Percentiles rank a stretch among this genome's conserved stretches.
phyloP scores from a whole-genome alignment of 495 filamentous ascomycete genomes.

The Tuber borchii region DNA sequence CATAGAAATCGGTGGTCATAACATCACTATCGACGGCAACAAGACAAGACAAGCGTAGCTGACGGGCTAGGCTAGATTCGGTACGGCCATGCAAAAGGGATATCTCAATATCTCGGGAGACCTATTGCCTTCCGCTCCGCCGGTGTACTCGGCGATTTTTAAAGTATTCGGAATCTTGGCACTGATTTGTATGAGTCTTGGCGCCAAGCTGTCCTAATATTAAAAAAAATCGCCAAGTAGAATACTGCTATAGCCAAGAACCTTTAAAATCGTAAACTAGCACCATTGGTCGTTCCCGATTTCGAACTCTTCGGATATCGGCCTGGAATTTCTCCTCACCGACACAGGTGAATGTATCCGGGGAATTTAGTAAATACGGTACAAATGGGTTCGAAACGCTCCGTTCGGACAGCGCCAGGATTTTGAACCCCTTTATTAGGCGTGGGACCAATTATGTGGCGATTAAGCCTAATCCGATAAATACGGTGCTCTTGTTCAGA shows the following conservation, averaged over 20 bases:
- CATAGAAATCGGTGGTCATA: conserved; percentile 45
- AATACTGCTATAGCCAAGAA: conserved; percentile 13
- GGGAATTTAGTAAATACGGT: conserved; percentile 20
- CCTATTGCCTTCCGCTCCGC: neutral
- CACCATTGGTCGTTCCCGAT: conserved; percentile 22
- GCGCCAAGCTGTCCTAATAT: no score
- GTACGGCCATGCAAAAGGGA: conserved; percentile 23
- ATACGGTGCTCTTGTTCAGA: no score
- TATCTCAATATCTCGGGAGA: conserved; percentile 12
- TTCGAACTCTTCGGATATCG: conserved; percentile 13
- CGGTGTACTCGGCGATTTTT: no score
- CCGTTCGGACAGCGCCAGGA: no score
- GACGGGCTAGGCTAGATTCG: conserved; percentile 28
- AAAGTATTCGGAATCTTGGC: no score
- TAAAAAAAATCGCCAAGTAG: no score
- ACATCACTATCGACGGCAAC: conserved; percentile 24
- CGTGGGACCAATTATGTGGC: no score
- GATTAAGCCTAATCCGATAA: no score
- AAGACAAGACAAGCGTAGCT: conserved; percentile 11
- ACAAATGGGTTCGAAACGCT: neutral
- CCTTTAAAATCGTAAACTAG: conserved; percentile 14
- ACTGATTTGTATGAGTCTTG: no score
- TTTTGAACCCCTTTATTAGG: no score
- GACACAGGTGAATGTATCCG: conserved; percentile 18
- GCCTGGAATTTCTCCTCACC: neutral